Conservation (phyloP, 2,329 filamentous ascomycete species). For the Cadophora gregata region DNA sequence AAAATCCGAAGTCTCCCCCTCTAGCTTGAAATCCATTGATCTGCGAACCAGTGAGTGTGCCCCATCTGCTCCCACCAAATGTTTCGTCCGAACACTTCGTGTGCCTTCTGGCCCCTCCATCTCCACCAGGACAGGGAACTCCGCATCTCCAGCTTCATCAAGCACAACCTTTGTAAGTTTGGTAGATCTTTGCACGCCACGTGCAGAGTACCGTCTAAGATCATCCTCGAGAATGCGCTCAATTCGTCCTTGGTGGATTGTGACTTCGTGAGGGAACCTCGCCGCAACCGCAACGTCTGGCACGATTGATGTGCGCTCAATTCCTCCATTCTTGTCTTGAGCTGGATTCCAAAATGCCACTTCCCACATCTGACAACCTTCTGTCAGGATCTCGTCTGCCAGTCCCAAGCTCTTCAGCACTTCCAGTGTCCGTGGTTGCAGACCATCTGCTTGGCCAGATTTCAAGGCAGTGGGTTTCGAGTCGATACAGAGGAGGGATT, state of each 20-base stretch:
- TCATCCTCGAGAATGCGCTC: slow-evolving; percentile 52
- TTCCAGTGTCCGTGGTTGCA: slow-evolving; percentile 65
- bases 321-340: slow-evolving; percentile 55
- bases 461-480: slow-evolving; percentile 48
- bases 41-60: slow-evolving; percentile 58
- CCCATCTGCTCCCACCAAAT: slow-evolving; percentile 67
- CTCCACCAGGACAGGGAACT: slow-evolving; percentile 46
- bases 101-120: slow-evolving; percentile 54
- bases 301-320: slow-evolving; percentile 49
- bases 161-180: slow-evolving; percentile 54
- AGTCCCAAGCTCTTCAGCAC: slow-evolving; percentile 64
- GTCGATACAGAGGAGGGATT: slow-evolving; percentile 49
- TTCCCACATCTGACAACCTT: slow-evolving; percentile 62
- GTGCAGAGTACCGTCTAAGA: slow-evolving; percentile 47
- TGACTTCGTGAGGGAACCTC: slow-evolving; percentile 48
- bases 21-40: slow-evolving; percentile 58
- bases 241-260: slow-evolving; percentile 54
- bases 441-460: slow-evolving; percentile 66
- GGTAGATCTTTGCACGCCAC: slow-evolving; percentile 57
- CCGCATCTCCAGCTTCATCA: slow-evolving; percentile 44
- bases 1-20: slow-evolving; percentile 61
- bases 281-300: slow-evolving; percentile 48
- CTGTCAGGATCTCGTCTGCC: slow-evolving; percentile 57
- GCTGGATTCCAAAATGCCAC: slow-evolving; percentile 62
- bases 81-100: slow-evolving; percentile 57